Evolutionary conservation across 495 filamentous ascomycete species (phyloP).

Genomic region (Penicillium ochrochloron): DNA sequence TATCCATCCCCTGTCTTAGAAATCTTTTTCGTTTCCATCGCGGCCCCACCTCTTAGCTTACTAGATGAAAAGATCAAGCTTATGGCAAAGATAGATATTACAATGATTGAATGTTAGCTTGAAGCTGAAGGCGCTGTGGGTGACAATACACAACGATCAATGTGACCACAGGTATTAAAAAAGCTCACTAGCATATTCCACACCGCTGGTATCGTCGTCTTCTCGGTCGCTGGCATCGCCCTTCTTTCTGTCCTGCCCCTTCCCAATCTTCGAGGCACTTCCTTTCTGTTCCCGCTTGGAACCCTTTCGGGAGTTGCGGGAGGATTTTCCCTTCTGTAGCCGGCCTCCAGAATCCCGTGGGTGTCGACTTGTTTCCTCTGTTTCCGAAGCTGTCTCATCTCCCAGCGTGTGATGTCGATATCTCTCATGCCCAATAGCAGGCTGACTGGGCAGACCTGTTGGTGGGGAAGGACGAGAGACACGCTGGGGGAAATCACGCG

Average conservation of each 20-base stretch:
- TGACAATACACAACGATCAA: background rate
- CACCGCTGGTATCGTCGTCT: background rate
- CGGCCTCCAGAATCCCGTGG: background rate
- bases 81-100: too few species aligned
- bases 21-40: too few species aligned
- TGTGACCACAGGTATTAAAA: background rate
- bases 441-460: background rate
- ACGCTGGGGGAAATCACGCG: background rate
- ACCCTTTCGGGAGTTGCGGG: too few species aligned
- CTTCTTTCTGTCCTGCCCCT: background rate
- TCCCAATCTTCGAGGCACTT: background rate
- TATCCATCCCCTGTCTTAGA: too few species aligned
- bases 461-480: background rate
- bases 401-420: background rate
- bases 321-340: background rate
- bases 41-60: too few species aligned
- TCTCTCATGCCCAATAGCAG: background rate
- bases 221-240: background rate
- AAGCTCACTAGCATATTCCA: background rate
- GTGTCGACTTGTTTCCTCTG: background rate
- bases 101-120: background rate
- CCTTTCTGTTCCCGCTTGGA: background rate
- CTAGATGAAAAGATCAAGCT: too few species aligned
- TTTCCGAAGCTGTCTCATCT: background rate
- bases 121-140: background rate